These are phyloP conservation scores for Hypsizygus marmoreus DNA, from an alignment of 768 basidiomycete species.

Conservation along the genomic window DNA sequence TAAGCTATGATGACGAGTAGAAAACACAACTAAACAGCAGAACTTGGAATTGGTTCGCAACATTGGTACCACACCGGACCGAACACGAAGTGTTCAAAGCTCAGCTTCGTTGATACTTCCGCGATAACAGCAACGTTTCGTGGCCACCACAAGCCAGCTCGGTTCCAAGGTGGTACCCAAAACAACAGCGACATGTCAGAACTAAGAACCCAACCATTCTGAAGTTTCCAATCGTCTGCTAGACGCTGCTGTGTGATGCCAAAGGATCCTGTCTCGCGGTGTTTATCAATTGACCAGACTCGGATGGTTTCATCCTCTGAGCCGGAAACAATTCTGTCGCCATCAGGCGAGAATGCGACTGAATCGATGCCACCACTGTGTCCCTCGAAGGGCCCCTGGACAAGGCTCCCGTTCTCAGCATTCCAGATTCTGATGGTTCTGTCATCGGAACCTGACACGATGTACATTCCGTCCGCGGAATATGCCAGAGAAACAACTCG, in stretches of 20 bases:
- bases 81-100: neutral
- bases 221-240: slow-evolving; percentile 6
- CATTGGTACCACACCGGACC: neutral
- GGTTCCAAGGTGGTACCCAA: slow-evolving; percentile 23
- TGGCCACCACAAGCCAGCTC: slow-evolving; percentile 23
- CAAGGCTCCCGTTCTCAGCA: slow-evolving; percentile 13
- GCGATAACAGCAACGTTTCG: slow-evolving; percentile 21
- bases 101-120: slow-evolving; percentile 15
- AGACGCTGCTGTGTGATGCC: neutral
- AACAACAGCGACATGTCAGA: slow-evolving; percentile 15
- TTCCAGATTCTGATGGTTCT: slow-evolving; percentile 27
- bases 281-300: slow-evolving; percentile 28
- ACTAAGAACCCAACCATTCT: slow-evolving; percentile 15
- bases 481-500: neutral
- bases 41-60: neutral
- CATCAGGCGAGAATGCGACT: slow-evolving; percentile 54
- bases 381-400: slow-evolving; percentile 18
- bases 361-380: slow-evolving; percentile 21
- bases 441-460: slow-evolving; percentile 25
- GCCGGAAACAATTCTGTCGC: slow-evolving; percentile 25
- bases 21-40: slow-evolving; percentile 6
- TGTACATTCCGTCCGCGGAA: slow-evolving; percentile 11
- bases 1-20: too few relatives aligned
- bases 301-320: slow-evolving; percentile 26
- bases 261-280: neutral